Evolutionary conservation across 257 asterid species (phyloP), one percentile per base, ranked within the genome.

Genomic region (Rehmannia glutinosa): DNA sequence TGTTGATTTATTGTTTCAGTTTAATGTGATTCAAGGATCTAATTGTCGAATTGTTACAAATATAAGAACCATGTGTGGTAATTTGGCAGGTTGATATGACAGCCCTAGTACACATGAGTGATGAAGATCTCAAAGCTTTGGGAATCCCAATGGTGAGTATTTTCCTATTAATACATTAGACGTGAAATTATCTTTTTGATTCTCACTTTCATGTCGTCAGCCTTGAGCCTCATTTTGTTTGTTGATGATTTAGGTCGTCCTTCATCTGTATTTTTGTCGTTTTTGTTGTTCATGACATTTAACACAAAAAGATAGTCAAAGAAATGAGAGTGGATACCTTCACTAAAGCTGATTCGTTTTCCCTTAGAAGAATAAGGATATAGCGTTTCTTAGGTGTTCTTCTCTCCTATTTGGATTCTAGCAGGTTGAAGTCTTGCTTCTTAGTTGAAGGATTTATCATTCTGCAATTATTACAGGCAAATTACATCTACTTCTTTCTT

Each of bases 101-200:
- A 42, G 90, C 98, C 70, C 97, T 94, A 17, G 63, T 87, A 66
- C 98, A 94, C 82, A 94, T 94, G 99, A 82, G 86, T 19, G 99
- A 91, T 75, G 99, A 94, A 42, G 99, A 94, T 82, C 97, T 94
- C 49, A 94, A 91, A 83, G 97, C 96, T 62, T 64, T 94, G 85
- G 98, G 98, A 78, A 87, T 94, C 67, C 99, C 99, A 52, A 94
- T 94, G 99, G 99, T 94, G 65, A 76, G 79, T 70, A 39, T 58
- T 70, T 92, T 92, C 78, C 77, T 92, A 32, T 36, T 24, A 28
- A 46, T 77, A 10, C 39, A 58, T 52, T 11, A 36, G 27, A 28
- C 72, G n/a, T 68, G 15, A 36, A 52, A 28, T 63, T 68, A 15
- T 57, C 45, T 64, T 32, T 24, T 51, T n/a, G 1, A 3, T 42